These are phyloP conservation scores for Carex littledalei DNA, from an alignment of 176 grass and related monocot genomes.

Conservation along the genomic window DNA sequence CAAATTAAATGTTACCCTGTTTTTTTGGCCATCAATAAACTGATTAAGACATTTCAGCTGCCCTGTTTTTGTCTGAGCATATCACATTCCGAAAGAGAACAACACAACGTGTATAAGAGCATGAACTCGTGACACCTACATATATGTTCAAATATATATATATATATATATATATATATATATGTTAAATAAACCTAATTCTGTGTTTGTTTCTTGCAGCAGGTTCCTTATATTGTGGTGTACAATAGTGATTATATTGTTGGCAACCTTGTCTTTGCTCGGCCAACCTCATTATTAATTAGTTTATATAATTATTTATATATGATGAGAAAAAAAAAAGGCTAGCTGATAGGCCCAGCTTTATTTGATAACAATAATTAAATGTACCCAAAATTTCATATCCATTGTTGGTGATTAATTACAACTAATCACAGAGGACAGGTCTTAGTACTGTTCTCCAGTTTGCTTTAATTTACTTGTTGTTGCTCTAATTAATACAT, in stretches of 20 bases:
- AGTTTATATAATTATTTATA: neutral
- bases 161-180: neutral
- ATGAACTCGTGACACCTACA: constrained; percentile 7
- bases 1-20: neutral
- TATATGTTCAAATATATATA: neutral
- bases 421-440: neutral
- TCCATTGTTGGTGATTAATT: neutral
- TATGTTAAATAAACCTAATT: neutral
- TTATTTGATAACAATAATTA: neutral
- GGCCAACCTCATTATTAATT: neutral
- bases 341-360: neutral
- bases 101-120: neutral
- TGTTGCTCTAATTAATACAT: neutral
- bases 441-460: neutral
- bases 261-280: constrained; percentile 13
- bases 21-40: neutral
- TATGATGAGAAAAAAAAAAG: neutral
- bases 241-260: neutral
- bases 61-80: neutral
- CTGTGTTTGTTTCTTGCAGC: neutral
- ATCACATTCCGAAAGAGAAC: neutral
- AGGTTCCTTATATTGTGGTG: neutral
- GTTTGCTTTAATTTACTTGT: neutral
- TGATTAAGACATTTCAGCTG: constrained; percentile 1
- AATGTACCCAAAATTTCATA: neutral